Base-by-base conservation (phyloP, 78 protist species). In the Cyanophora paradoxa region DNA sequence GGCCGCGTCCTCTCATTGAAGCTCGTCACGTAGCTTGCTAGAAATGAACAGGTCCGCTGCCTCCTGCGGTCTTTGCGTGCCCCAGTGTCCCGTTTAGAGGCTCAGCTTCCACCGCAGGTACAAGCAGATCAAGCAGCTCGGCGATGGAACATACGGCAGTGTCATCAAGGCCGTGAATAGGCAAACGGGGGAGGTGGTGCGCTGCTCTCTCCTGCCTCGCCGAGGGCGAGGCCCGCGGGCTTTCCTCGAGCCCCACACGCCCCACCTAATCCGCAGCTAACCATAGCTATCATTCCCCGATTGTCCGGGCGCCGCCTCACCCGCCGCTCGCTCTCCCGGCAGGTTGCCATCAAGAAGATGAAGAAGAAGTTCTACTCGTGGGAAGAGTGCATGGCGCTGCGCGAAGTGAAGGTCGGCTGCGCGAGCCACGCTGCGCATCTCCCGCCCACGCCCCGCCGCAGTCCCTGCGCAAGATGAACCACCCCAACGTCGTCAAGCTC, bases 271-370 rank as follows among this genome's bases (percentile, higher is more conserved):
- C 52, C 1, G 52, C 52, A 13, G 52, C 52, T 3, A 3, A 3
- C 2, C 52, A 3, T 13, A 13, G 52, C 52, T 13, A 44, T 20
- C 2, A 44, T 1, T 20, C n/a, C 52, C n/a, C 52, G 52, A 20
- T 20, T 3, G 20, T 13, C 52, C 19, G 52, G 2, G 52, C n/a
- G n/a, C n/a, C n/a, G n/a, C n/a, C 52, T 44, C 52, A 44, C 52
- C 28, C 58, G 33, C 33, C 19, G 30, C 17, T 1, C 8, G 36
- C 39, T 59, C 30, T 0, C 24, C 28, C 33, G 3, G 33, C 62
- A 58, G 62, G 98, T 96, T 7, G 99, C 99, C 1, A 89, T 96
- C 40, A 96, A 96, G 70, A 77, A 82, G 50, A 89, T 96, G 97
- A 96, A 96, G 66, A 54, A 80, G 72, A 86, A 85, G 76, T 94